Evolutionary conservation across 257 asterid genomes (phyloP), one percentile per base, ranked within the genome.

Genomic region (Gardenia jasminoides): DNA sequence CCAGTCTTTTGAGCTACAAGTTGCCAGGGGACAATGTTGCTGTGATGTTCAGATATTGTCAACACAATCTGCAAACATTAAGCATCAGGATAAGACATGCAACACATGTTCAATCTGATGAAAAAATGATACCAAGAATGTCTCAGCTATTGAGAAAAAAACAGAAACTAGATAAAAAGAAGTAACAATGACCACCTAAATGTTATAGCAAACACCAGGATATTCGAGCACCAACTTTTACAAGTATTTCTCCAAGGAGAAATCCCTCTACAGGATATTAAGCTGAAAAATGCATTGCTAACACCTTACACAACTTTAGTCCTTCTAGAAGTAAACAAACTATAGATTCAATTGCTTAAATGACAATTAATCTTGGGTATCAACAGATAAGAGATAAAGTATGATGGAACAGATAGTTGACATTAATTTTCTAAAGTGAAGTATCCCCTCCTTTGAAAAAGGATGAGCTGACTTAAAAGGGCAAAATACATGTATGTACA

Each of bases 1-100:
- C 99, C 98, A 61, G 99, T 93, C 91, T 85, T 93, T 83, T 96
- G 97, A 87, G 98, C 96, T n/a, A 96, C 92, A 86, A 91, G 36
- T 90, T 93, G 98, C 99, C 99, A 96, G 80, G 98, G 99, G 80
- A 96, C 97, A 82, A 93, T 90, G 71, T 96, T 90, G 85, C 99
- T 96, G 88, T 96, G 99, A 91, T 93, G 98, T 83, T 96, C 99
- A 72, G 97, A 98, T 66, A 96, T 84, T 67, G 97, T 87, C 64
- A 91, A 88, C 66, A 96, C 79, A 81, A 96, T 87, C 99, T 96
- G 92, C 80, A 83, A 77, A 56, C 43, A 80, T 79, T 69, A 41
- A 65, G 83, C 83, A 70, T 74, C 74, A 67, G 44, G 43, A 13
- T 67, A 50, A 71, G n/a, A 28, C 52, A 44, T 3, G 12, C 6